Evolutionary conservation across 1,284 basidiomycete genomes (phyloP).

Genomic region (Pseudozyma sp.): DNA sequence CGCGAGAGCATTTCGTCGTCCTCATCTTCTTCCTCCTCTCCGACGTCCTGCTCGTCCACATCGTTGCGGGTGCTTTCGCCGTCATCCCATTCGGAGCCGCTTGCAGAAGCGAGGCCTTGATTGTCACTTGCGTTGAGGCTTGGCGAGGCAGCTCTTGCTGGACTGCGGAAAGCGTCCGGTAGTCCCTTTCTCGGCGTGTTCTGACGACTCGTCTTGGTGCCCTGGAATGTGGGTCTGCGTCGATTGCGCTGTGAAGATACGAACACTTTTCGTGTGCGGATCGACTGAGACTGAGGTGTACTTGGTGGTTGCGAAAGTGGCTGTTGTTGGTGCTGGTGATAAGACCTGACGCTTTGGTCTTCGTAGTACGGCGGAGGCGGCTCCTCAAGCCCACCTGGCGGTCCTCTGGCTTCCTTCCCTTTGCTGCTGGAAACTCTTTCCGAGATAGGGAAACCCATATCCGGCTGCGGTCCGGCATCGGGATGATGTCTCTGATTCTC

Average conservation of each 20-base stretch:
- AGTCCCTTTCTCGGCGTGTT: constrained; percentile 33
- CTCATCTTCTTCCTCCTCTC: constrained; percentile 31
- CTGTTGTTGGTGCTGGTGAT: constrained; percentile 4
- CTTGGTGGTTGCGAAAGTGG: constrained; percentile 8
- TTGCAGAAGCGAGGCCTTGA: no score
- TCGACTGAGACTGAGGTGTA: constrained; percentile 19
- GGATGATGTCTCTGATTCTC: constrained; percentile 33
- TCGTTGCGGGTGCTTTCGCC: background rate
- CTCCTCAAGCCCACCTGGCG: constrained; percentile 40
- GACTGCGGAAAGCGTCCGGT: constrained; percentile 12
- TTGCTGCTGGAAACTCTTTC: constrained; percentile 6
- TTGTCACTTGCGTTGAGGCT: background rate
- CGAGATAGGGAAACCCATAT: constrained; percentile 34
- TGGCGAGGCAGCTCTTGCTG: background rate
- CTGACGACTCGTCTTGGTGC: constrained; percentile 25
- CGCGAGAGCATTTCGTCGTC: constrained; percentile 50
- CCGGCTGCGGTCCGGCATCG: constrained; percentile 27
- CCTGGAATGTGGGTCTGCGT: constrained; percentile 40
- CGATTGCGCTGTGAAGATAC: constrained; percentile 46
- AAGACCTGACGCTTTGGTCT: constrained; percentile 10
- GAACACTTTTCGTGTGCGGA: constrained; percentile 35
- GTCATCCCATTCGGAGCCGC: no score
- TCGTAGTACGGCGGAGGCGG: constrained; percentile 50
- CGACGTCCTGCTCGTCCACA: background rate
- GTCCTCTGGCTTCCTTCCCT: constrained; percentile 6